Base-by-base conservation (phyloP, 805 yeast species). In the Saturnispora bothae region DNA sequence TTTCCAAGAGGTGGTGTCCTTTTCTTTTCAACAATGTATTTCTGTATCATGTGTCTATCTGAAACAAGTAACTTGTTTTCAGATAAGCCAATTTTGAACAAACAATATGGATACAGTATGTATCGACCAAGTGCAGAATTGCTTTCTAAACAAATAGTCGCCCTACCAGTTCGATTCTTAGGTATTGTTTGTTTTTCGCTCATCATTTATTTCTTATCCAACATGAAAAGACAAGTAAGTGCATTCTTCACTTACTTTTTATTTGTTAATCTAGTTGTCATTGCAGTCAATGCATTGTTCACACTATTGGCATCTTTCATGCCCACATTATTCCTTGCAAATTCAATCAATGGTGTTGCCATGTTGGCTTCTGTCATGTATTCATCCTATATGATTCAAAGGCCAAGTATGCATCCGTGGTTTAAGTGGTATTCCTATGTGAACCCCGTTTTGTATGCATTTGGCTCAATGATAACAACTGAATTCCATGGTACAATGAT, bases 71-170 rank as follows among this genome's bases (percentile, higher is more conserved):
- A 69, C 8, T 60, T 76, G 40, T 78, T 73, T 48, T 71, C 72
- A 42, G 71, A 70, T 40, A 72, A 81, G 60, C 74, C 79, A 21
- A 74, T 77, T 48, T 64, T 76, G 41, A 75, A 72, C 47, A 78
- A 77, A 52, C 85, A 78, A 50, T 70, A 71, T 49, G 67, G 76
- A 20, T 77, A 73, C 47, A 72, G 78, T 13, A 61, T 78, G 60
- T 76, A 72, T 53, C 71, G 76, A 43, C 75, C 77, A 14, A 68
- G 83, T 17, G 80, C 81, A 19, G 83, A 77, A 55, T 70, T 78
- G 8, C 45, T 78, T 31, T 73, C 79, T 8, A 66, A 66, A 42
- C 68, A 72, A 46, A 51, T 77, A 26, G 66, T 77, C 31, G 76
- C 73, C 49, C 53, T 75, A 36, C 83, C 83, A 3, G 62, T 69